These are phyloP conservation scores for Phaeomoniella chlamydospora DNA, from an alignment of 2,329 filamentous ascomycete genomes.

Conservation along the genomic window DNA sequence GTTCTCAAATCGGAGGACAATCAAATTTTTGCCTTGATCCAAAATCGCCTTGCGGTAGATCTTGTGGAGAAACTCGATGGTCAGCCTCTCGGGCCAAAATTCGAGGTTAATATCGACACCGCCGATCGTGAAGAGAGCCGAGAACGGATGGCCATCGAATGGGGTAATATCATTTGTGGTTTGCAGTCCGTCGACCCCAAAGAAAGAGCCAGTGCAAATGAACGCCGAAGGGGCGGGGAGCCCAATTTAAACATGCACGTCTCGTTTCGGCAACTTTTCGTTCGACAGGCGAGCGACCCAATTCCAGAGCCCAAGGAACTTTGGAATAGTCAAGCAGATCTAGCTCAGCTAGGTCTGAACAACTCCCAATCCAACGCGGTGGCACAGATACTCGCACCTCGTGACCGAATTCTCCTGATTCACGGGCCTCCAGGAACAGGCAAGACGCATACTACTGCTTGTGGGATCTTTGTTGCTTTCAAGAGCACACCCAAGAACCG, in stretches of 20 bases:
- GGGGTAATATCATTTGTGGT: not conserved
- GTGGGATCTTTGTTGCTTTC: not conserved
- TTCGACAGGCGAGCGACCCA: not conserved
- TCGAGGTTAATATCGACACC: not conserved
- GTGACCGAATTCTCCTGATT: conserved; percentile 58
- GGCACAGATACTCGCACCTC: conserved; percentile 67
- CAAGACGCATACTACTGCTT: conserved; percentile 68
- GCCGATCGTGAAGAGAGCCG: not conserved
- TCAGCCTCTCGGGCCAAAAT: not conserved
- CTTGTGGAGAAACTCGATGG: not conserved
- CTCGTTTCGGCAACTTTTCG: not conserved
- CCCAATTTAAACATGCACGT: not conserved
- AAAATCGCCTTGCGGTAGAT: not conserved
- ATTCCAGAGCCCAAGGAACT: not conserved
- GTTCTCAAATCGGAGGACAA: not conserved
- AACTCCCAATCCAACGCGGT: conserved; percentile 49
- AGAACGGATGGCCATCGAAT: not conserved
- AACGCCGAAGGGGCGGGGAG: not conserved
- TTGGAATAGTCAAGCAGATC: not conserved
- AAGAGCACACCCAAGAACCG: not conserved
- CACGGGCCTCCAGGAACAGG: conserved; percentile 93
- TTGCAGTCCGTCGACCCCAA: not conserved
- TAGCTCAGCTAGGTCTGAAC: conserved; percentile 29
- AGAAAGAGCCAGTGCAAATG: not conserved
- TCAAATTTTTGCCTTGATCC: not conserved